These are phyloP conservation scores for Pisolithus marmoratus DNA, from an alignment of 768 basidiomycete genomes.

Conservation along the genomic window DNA sequence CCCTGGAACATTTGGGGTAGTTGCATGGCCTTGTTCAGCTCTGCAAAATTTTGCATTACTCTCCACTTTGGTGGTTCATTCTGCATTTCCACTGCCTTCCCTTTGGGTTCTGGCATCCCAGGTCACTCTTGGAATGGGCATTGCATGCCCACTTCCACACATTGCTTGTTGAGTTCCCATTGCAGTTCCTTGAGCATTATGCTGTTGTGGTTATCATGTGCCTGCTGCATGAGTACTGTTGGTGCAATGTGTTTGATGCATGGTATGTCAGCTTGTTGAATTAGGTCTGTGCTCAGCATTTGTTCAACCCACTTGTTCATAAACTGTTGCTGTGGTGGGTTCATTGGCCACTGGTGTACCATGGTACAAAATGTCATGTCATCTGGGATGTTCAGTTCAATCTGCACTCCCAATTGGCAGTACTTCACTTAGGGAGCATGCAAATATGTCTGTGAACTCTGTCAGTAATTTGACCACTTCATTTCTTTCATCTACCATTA, in stretches of 20 bases:
- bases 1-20: not conserved
- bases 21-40: not conserved
- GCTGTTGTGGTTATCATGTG: slow-evolving; percentile 20
- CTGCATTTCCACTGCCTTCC: no score
- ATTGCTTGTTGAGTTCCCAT: slow-evolving; percentile 23
- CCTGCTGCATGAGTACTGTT: slow-evolving; percentile 34
- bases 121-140: not conserved
- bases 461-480: no score
- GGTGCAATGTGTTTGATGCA: slow-evolving; percentile 1
- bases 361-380: not conserved
- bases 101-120: not conserved
- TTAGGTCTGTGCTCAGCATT: not conserved
- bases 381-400: not conserved
- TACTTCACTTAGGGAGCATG: no score
- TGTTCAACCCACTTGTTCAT: not conserved
- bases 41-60: not conserved
- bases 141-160: not conserved
- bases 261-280: not conserved
- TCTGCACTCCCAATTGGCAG: slow-evolving; percentile 17
- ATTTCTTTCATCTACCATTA: no score
- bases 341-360: not conserved
- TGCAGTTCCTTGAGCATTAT: slow-evolving; percentile 30
- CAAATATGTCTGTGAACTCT: no score
- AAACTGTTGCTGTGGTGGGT: not conserved
- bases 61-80: not conserved